phyloP scores from a whole-genome alignment of 2,329 filamentous ascomycete species.

The Colletotrichum filicis region DNA sequence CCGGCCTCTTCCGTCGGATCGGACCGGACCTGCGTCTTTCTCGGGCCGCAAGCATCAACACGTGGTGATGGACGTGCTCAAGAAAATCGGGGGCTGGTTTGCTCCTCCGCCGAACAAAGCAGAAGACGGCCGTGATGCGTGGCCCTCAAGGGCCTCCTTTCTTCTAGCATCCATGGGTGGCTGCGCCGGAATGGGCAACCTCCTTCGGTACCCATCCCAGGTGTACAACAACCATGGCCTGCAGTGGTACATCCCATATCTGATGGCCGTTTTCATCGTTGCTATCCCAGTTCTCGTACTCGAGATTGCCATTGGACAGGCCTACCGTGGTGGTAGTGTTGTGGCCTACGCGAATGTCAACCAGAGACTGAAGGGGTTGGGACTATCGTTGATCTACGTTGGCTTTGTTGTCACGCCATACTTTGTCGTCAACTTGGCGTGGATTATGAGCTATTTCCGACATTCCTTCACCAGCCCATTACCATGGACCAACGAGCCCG shows the following conservation, averaged over 20 bases:
- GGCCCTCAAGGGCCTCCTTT: slow-evolving; percentile 65
- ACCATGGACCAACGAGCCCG: slow-evolving; percentile 59
- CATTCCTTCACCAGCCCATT: slow-evolving; percentile 65
- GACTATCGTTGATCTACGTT: slow-evolving; percentile 62
- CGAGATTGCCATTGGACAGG: slow-evolving; percentile 77
- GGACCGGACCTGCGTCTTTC: not conserved
- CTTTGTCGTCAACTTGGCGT: slow-evolving; percentile 66
- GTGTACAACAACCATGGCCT: slow-evolving; percentile 70
- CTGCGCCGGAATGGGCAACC: slow-evolving; percentile 67
- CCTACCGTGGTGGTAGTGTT: slow-evolving; percentile 65
- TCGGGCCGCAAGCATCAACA: not conserved
- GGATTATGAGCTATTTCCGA: slow-evolving; percentile 70
- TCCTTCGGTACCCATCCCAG: slow-evolving; percentile 67
- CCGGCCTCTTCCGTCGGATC: not conserved
- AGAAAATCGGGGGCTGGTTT: slow-evolving; percentile 46
- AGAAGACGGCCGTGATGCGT: slow-evolving; percentile 60
- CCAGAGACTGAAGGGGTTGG: slow-evolving; percentile 62
- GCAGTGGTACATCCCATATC: slow-evolving; percentile 70
- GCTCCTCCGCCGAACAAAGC: slow-evolving; percentile 50
- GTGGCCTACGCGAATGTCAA: slow-evolving; percentile 66
- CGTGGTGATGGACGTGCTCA: slow-evolving; percentile 36
- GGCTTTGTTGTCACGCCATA: slow-evolving; percentile 67
- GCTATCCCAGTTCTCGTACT: slow-evolving; percentile 66
- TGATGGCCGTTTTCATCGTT: slow-evolving; percentile 64
- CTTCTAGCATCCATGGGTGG: slow-evolving; percentile 69